Base-by-base conservation (phyloP, 805 yeast species). In the Metschnikowia similis region DNA sequence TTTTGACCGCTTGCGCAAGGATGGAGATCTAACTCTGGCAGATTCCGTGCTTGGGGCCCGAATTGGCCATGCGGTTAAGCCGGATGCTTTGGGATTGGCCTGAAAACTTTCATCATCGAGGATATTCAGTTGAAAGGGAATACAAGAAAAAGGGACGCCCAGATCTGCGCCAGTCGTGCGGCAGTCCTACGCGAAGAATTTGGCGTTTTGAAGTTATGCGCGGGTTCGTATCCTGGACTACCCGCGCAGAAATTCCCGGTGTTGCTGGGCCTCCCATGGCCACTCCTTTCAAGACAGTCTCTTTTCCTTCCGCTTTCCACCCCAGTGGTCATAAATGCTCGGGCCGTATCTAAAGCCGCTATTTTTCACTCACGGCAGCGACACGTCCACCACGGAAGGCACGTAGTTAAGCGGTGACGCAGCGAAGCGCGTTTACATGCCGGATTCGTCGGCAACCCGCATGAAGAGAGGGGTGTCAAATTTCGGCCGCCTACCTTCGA, bases 211-310 rank as follows among this genome's bases (percentile, higher is more conserved):
- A 74, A 75, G 41, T 76, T 76, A 56, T 76, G 80, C 56, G 77
- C 81, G 17, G 78, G 69, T 56, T 77, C 82, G 54, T 74, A 79
- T 3, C 81, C 82, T 10, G 81, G 80, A 53, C n/a, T 72, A 77
- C 82, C 82, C 28, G 81, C 77, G 55, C 77, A 77, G 71, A 78
- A 77, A 61, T 78, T 78, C 60, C 77, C 82, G 81, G 77, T 77
- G 60, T 77, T 78, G 52, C 77, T 68, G 51, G 79, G 40, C 80
- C 80, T 41, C 81, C 81, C 29, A 66, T 67, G 46, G 79, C 81
- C 34, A 77, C 61, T n/a, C 82, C 82, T 50, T n/a, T n/a, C n/a
- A n/a, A n/a, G n/a, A 69, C 72, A 48, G 77, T 69, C 14, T 77
- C 71, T 6, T 77, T n/a, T n/a, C n/a, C 67, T 10, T 69, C 66